These are phyloP conservation scores for Pythium volutum DNA, from an alignment of 352 stramenopile genomes.

Conservation along the genomic window DNA sequence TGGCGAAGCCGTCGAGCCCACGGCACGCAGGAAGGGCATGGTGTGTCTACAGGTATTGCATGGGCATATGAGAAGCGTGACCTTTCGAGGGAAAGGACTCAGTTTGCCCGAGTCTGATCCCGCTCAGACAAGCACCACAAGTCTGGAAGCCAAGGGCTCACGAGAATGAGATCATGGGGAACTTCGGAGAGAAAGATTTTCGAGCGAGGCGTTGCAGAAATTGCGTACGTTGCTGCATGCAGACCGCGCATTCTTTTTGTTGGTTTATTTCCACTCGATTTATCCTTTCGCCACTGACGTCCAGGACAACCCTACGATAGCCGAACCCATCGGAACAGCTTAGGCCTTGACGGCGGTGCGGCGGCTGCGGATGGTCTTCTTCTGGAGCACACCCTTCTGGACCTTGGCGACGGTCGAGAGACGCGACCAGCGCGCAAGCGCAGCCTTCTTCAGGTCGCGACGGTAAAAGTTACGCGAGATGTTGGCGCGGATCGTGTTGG, in stretches of 20 bases:
- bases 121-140: background rate
- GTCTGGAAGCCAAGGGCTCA: no score
- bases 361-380: constrained; percentile 81
- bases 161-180: no score
- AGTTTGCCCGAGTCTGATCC: constrained; percentile 6
- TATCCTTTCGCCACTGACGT: constrained; percentile 12
- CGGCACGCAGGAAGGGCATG: constrained; percentile 46
- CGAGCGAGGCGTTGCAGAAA: background rate
- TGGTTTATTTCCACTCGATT: constrained; percentile 34
- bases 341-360: constrained; percentile 66
- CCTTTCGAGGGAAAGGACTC: constrained; percentile 12
- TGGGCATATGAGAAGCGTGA: background rate
- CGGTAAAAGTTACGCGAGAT: constrained; percentile 89
- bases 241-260: constrained; percentile 17
- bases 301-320: constrained; percentile 2
- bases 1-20: background rate
- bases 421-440: constrained; percentile 83
- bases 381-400: constrained; percentile 66
- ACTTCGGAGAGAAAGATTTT: background rate
- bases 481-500: constrained; percentile 86
- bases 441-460: constrained; percentile 81
- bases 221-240: constrained; percentile 9
- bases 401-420: constrained; percentile 86
- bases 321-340: constrained; percentile 16
- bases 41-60: background rate